Percentiles rank a stretch among this genome's conserved stretches.
Conservation (phyloP, 2,329 filamentous ascomycete genomes). For the Chrysosporium keratinophilum region DNA sequence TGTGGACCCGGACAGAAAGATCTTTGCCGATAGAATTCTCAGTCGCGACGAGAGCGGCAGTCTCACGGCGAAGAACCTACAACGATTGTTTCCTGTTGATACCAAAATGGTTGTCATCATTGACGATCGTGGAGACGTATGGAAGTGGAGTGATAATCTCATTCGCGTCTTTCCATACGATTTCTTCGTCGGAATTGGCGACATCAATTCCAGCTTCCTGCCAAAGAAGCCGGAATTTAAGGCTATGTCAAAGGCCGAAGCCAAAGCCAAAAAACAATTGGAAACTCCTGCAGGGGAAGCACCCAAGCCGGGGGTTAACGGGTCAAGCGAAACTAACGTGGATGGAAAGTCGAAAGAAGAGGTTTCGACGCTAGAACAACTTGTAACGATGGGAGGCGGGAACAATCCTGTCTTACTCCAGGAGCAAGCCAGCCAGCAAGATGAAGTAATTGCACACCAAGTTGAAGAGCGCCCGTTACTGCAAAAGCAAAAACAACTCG, state of each 20-base stretch:
- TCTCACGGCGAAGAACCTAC: slow-evolving; percentile 78
- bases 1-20: slow-evolving; percentile 76
- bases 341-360: slow-evolving; percentile 26
- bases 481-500: slow-evolving; percentile 84
- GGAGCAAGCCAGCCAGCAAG: slow-evolving; percentile 72
- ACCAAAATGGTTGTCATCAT: slow-evolving; percentile 99
- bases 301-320: slow-evolving; percentile 26
- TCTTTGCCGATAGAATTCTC: slow-evolving; percentile 90
- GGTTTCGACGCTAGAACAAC: slow-evolving; percentile 56
- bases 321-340: slow-evolving; percentile 17
- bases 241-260: slow-evolving; percentile 32
- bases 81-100: slow-evolving; percentile 86
- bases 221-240: slow-evolving; percentile 57
- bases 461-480: slow-evolving; percentile 77
- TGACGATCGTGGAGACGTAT: slow-evolving; percentile 91
- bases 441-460: slow-evolving; percentile 78
- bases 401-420: slow-evolving; percentile 59
- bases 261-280: slow-evolving; percentile 20
- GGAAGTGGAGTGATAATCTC: slow-evolving; percentile 84
- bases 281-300: slow-evolving; percentile 8
- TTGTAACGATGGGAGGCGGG: slow-evolving; percentile 64
- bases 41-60: slow-evolving; percentile 96
- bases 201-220: slow-evolving; percentile 96
- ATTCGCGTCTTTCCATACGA: slow-evolving; percentile 94
- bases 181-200: slow-evolving; percentile 95